A percentile compares a stretch with the other conserved stretches of the same genome.
Evolutionary conservation across 2,329 filamentous ascomycete genomes (phyloP).

Genomic region (Cyanodermella asteris): DNA sequence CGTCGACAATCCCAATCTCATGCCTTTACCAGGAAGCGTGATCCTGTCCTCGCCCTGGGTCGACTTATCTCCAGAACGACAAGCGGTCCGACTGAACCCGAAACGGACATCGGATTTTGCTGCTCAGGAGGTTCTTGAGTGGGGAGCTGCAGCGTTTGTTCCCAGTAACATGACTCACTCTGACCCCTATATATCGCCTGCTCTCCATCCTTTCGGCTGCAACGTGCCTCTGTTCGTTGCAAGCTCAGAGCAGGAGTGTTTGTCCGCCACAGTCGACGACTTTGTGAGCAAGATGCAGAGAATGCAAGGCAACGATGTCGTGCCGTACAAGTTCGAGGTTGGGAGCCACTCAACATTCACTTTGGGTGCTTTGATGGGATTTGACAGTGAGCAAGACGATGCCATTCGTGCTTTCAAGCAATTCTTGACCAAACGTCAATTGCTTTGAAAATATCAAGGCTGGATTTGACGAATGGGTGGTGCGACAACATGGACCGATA

Average conservation of each 20-base stretch:
- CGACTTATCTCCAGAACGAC: slow-evolving; percentile 13
- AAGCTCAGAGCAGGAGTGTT: slow-evolving; percentile 19
- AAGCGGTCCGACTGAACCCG: slow-evolving; percentile 8
- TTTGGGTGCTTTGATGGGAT: slow-evolving; percentile 20
- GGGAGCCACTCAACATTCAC: slow-evolving; percentile 26
- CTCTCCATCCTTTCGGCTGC: slow-evolving; percentile 18
- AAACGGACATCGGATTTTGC: slow-evolving; percentile 18
- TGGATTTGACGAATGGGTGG: no score
- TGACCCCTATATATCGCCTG: slow-evolving; percentile 19
- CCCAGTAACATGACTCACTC: slow-evolving; percentile 9
- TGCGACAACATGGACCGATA: no score
- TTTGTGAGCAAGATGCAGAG: slow-evolving; percentile 17
- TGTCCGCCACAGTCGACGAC: slow-evolving; percentile 19
- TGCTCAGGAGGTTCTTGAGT: slow-evolving; percentile 15
- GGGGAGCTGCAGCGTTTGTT: slow-evolving; percentile 20
- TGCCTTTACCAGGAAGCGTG: slow-evolving; percentile 16
- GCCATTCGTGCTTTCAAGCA: no score
- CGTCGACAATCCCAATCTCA: slow-evolving; percentile 1
- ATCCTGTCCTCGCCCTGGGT: slow-evolving; percentile 24
- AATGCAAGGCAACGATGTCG: slow-evolving; percentile 19
- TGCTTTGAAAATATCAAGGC: no score
- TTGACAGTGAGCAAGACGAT: slow-evolving; percentile 19
- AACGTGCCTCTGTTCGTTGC: slow-evolving; percentile 20
- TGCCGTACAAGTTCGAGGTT: slow-evolving; percentile 18
- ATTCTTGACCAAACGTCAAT: no score